A percentile compares a stretch with the other conserved stretches of the same genome.
These are phyloP conservation scores for Metschnikowia lunata DNA, from an alignment of 805 yeast genomes.

Conservation along the genomic window DNA sequence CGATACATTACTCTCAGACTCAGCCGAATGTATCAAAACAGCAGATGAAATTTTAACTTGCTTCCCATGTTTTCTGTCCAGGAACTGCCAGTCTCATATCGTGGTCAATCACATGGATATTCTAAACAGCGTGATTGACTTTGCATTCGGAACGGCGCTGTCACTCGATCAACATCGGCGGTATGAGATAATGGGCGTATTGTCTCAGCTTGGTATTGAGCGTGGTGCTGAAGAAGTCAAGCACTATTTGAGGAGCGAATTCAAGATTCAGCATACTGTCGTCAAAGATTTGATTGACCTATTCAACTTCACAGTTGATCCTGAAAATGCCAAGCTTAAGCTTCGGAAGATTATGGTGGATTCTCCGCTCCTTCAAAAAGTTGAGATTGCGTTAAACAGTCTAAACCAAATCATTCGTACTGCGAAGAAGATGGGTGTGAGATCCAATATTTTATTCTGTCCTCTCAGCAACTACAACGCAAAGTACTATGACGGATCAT, in stretches of 20 bases:
- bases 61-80: conserved; percentile 60
- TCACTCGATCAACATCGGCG: conserved; percentile 61
- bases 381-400: conserved; percentile 61
- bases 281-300: conserved; percentile 69
- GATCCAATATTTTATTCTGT: conserved; percentile 54
- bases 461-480: conserved; percentile 85
- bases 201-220: conserved; percentile 75
- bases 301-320: conserved; percentile 72
- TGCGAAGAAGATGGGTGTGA: conserved; percentile 56
- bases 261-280: conserved; percentile 76
- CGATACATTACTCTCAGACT: conserved; percentile 30
- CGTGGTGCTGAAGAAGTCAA: conserved; percentile 58
- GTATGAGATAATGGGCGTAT: conserved; percentile 58
- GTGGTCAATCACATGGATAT: conserved; percentile 79
- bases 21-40: conserved; percentile 85
- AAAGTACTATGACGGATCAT: conserved; percentile 70
- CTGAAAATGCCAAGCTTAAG: conserved; percentile 58
- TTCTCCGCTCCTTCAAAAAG: conserved; percentile 54
- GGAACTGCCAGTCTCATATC: conserved; percentile 49
- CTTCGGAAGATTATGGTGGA: conserved; percentile 71
- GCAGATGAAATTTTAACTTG: conserved; percentile 65
- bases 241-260: conserved; percentile 41
- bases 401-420: conserved; percentile 54
- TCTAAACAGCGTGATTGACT: conserved; percentile 53
- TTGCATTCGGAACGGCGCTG: conserved; percentile 71